These are phyloP conservation scores for Thamnidium elegans DNA, from an alignment of 192 early-diverging fungal genomes.

Conservation along the genomic window DNA sequence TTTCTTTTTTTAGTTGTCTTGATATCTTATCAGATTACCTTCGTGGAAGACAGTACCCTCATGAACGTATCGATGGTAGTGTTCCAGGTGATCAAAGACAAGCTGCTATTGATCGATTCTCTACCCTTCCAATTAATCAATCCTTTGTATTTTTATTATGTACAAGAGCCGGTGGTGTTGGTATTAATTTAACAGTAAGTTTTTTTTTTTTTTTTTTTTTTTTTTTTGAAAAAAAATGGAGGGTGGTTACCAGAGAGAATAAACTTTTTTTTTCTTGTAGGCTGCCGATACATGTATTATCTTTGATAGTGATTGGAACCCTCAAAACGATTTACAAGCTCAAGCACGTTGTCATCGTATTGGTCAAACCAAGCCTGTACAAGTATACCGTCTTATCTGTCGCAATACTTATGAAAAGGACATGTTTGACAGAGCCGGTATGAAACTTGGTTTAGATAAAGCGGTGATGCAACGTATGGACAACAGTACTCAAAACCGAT, in stretches of 20 bases:
- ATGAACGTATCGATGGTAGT: constrained; percentile 80
- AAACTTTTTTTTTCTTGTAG: background rate
- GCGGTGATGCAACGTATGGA: constrained; percentile 68
- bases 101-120: constrained; percentile 85
- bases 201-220: constrained; percentile 1
- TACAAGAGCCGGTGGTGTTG: constrained; percentile 85
- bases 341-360: constrained; percentile 83
- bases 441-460: constrained; percentile 81
- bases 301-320: constrained; percentile 89
- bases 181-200: constrained; percentile 74
- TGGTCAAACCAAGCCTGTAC: constrained; percentile 83
- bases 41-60: constrained; percentile 64
- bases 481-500: constrained; percentile 25
- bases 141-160: constrained; percentile 86
- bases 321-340: constrained; percentile 87
- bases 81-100: constrained; percentile 78
- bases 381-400: constrained; percentile 74
- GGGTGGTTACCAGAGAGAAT: too few relatives aligned
- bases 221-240: background rate
- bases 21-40: constrained; percentile 84
- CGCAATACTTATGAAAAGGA: constrained; percentile 87
- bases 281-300: constrained; percentile 87
- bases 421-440: constrained; percentile 86
- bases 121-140: constrained; percentile 57
- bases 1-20: constrained; percentile 44